Evolutionary conservation across 768 basidiomycete genomes (phyloP), one percentile per base, ranked within the genome.

Genomic region (Auriscalpium orientale): DNA sequence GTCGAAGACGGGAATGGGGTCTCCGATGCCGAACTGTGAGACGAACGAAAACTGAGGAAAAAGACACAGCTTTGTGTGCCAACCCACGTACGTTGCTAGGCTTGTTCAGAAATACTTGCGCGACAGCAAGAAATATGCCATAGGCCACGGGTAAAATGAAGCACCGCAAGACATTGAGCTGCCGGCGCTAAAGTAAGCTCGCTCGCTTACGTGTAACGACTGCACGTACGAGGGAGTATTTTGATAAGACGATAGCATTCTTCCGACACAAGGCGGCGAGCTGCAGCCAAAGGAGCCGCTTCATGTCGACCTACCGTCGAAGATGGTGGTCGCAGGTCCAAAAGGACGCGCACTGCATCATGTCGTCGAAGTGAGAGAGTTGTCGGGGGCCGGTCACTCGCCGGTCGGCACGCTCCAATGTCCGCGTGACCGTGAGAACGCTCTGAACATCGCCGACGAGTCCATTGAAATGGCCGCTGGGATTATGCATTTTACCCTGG

Each of bases 161-260:
- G 60, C 84, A 85, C 59, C 85, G 74, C 33, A 84, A 57, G 21
- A 84, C 37, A 57, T 85, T 86, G 3, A 84, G 67, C 84, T 85
- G 52, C 16, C 43, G 44, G 8, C 22, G 9, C 33, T 65, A 47
- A 46, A n/a, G 21, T 49, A 4, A 21, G 45, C n/a, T 35, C 55
- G 38, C 40, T 43, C 55, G 46, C 46, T 21, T 36, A 49, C 34
- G 4, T 38, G 3, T 16, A 21, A 7, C 2, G 7, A 28, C 16
- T 45, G 36, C 21, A 73, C 83, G 66, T 63, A 87, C 85, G 65
- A 84, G 68, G 51, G 82, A 77, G 67, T 85, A 83, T 64, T 80
- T 85, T 21, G 78, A 81, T 33, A 87, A 72, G 0, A 86, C 74
- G 45, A 88, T 86, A 83, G 83, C 86, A 60, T 88, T 88, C 74